Percentiles rank a stretch among this genome's conserved stretches.
Evolutionary conservation across 2,329 filamentous ascomycete genomes (phyloP).

Genomic region (Huntiella bhutanensis): DNA sequence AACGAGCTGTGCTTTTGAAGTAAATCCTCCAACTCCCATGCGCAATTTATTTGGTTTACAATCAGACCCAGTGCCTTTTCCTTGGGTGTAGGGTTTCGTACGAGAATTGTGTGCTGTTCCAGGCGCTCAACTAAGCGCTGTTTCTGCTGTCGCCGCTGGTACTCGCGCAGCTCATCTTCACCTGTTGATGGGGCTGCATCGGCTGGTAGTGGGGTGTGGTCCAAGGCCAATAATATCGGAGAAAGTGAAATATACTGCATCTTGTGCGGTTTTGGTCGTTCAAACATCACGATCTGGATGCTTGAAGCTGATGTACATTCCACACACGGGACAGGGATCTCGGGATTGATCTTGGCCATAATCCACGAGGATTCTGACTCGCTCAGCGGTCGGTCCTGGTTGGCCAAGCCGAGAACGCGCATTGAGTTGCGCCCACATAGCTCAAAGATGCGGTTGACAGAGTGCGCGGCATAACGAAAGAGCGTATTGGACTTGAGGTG

Average conservation of each 20-base stretch:
- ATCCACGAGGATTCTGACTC: slow-evolving; percentile 52
- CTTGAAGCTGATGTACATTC: slow-evolving; percentile 52
- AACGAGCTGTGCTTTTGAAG: slow-evolving; percentile 80
- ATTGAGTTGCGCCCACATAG: slow-evolving; percentile 68
- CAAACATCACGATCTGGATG: slow-evolving; percentile 76
- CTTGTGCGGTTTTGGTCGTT: slow-evolving; percentile 61
- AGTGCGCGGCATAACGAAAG: slow-evolving; percentile 64
- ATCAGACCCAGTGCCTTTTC: slow-evolving; percentile 66
- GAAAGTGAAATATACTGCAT: slow-evolving; percentile 95
- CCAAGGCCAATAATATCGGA: slow-evolving; percentile 74
- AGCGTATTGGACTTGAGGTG: slow-evolving; percentile 70
- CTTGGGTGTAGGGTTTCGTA: slow-evolving; percentile 58
- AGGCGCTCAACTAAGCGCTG: slow-evolving; percentile 56
- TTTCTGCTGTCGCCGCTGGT: slow-evolving; percentile 37
- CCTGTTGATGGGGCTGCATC: slow-evolving; percentile 16
- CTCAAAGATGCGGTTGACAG: slow-evolving; percentile 61
- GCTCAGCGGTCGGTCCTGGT: slow-evolving; percentile 33
- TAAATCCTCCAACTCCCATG: slow-evolving; percentile 68
- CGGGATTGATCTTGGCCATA: slow-evolving; percentile 35
- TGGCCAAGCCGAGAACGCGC: slow-evolving; percentile 71
- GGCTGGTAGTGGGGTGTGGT: slow-evolving; percentile 38
- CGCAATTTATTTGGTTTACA: slow-evolving; percentile 89
- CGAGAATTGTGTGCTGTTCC: slow-evolving; percentile 67
- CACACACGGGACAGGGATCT: slow-evolving; percentile 45
- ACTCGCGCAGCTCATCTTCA: slow-evolving; percentile 54